Evolutionary conservation across 352 stramenopile genomes (phyloP).

Genomic region (Globisporangium rhizosaccharum): DNA sequence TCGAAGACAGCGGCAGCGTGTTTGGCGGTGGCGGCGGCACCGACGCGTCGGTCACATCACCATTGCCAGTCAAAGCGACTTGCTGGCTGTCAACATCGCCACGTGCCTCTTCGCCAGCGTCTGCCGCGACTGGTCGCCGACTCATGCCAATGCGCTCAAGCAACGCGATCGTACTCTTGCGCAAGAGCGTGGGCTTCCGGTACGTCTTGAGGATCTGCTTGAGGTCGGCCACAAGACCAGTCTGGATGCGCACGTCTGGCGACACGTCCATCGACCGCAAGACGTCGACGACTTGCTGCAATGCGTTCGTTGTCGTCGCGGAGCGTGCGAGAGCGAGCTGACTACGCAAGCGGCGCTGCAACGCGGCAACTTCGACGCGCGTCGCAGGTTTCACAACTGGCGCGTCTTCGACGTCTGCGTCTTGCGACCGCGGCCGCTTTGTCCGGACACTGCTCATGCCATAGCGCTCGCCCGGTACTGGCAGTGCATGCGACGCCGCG

Average conservation of each 20-base stretch:
- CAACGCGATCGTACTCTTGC: constrained; percentile 61
- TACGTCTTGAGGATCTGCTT: constrained; percentile 77
- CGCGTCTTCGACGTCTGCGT: constrained; percentile 60
- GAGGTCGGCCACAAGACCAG: constrained; percentile 60
- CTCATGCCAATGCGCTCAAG: constrained; percentile 71
- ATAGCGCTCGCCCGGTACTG: constrained; percentile 15
- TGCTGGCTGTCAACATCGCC: constrained; percentile 24
- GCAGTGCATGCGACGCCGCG: constrained; percentile 43
- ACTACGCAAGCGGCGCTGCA: constrained; percentile 68
- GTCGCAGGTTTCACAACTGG: constrained; percentile 61
- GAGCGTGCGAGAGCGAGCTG: constrained; percentile 52
- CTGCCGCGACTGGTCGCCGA: constrained; percentile 23
- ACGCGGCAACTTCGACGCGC: constrained; percentile 50
- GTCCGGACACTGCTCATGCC: constrained; percentile 13
- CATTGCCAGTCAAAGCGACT: background rate
- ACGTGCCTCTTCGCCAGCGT: background rate
- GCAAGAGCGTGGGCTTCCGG: constrained; percentile 76
- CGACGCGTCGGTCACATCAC: background rate
- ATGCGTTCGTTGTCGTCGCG: constrained; percentile 47
- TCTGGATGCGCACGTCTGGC: constrained; percentile 65
- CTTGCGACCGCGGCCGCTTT: constrained; percentile 59
- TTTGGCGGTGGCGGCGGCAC: background rate
- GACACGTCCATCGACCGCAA: constrained; percentile 71
- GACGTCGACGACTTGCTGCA: constrained; percentile 81
- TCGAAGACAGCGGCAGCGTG: constrained; percentile 8